phyloP scores from a whole-genome alignment of 1,284 basidiomycete species.

The Malassezia nana region DNA sequence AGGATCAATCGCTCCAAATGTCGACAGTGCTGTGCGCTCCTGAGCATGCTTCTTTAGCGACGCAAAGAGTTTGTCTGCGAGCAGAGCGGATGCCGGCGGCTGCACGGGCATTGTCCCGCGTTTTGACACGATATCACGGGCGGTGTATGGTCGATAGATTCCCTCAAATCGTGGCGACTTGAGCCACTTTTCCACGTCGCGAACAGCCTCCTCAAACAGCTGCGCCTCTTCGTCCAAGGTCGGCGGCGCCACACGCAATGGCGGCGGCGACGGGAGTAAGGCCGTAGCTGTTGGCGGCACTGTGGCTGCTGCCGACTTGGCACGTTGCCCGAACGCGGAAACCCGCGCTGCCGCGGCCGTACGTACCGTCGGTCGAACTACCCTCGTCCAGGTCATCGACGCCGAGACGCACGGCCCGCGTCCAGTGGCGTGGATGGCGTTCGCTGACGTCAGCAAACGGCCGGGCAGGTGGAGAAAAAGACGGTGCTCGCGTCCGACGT shows the following conservation, averaged over 20 bases:
- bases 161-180: conserved; percentile 62
- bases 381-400: not conserved
- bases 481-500: not conserved
- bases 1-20: conserved; percentile 59
- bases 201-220: conserved; percentile 59
- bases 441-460: not conserved
- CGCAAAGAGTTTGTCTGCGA: conserved; percentile 71
- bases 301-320: conserved; percentile 15
- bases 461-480: not conserved
- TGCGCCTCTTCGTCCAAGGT: conserved; percentile 58
- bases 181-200: conserved; percentile 65
- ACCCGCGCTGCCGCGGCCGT: not conserved
- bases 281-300: conserved; percentile 49
- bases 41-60: conserved; percentile 60
- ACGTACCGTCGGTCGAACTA: not conserved
- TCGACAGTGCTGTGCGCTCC: conserved; percentile 50
- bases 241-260: conserved; percentile 59
- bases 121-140: conserved; percentile 70
- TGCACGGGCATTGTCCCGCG: conserved; percentile 73
- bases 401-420: not conserved
- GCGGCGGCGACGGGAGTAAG: conserved; percentile 52
- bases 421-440: not conserved
- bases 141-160: conserved; percentile 67
- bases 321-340: not conserved
- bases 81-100: conserved; percentile 61